phyloP scores from a whole-genome alignment of 2,329 filamentous ascomycete species.

The Clarireedia sp. region DNA sequence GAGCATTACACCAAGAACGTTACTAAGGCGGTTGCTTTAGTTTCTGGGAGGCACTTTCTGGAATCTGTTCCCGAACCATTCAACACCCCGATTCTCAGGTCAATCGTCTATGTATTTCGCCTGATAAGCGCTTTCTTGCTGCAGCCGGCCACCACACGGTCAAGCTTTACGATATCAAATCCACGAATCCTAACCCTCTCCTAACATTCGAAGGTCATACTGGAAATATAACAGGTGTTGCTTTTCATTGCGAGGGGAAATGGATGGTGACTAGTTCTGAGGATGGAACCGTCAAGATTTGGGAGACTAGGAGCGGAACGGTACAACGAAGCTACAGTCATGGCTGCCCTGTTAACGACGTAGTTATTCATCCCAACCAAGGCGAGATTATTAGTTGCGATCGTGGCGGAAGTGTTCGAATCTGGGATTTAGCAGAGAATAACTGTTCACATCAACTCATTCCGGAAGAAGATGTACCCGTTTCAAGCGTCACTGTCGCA shows the following conservation, averaged over 20 bases:
- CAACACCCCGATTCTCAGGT: conserved; percentile 98
- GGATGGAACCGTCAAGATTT: conserved; percentile 53
- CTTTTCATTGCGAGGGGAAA: conserved; percentile 97
- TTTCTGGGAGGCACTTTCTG: conserved; percentile 97
- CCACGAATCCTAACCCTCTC: conserved; percentile 88
- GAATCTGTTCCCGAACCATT: conserved; percentile 96
- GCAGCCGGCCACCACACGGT: conserved; percentile 72
- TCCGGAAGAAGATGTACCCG: conserved; percentile 88
- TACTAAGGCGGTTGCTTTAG: conserved; percentile 37
- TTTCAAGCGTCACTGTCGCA: conserved; percentile 91
- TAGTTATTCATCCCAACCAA: conserved; percentile 99
- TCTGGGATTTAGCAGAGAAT: conserved; percentile 96
- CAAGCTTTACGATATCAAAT: conserved; percentile 98
- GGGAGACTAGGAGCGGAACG: conserved; percentile 29
- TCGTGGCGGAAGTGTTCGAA: conserved; percentile 79
- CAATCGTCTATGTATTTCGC: conserved; percentile 95
- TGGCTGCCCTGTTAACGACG: conserved; percentile 84
- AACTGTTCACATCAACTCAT: conserved; percentile 95
- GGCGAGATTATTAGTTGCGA: conserved; percentile 97
- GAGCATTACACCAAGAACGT: background rate
- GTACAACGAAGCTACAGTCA: conserved; percentile 93
- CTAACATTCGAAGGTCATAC: conserved; percentile 95
- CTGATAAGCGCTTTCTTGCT: conserved; percentile 88
- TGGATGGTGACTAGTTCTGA: conserved; percentile 99
- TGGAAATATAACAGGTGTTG: conserved; percentile 90